Conservation (phyloP, 2,329 filamentous ascomycete species). For the Pseudogymnoascus sp. region DNA sequence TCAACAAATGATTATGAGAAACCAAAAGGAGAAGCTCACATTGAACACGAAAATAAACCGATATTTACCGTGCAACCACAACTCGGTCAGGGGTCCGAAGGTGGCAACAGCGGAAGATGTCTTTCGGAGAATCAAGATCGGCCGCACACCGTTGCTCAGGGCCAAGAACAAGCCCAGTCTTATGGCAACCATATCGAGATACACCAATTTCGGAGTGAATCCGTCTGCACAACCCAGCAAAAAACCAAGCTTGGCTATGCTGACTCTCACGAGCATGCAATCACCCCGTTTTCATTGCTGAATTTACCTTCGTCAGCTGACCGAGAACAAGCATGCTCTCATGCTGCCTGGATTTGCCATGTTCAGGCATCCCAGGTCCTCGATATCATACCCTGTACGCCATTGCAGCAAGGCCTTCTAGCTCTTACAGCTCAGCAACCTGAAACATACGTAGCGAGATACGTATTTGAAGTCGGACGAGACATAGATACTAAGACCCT, state of each 20-base stretch:
- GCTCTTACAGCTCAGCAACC: constrained; percentile 25
- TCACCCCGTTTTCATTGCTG: not conserved
- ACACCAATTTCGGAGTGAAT: not conserved
- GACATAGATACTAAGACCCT: constrained; percentile 6
- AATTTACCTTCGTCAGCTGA: not conserved
- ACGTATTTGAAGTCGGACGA: constrained; percentile 8
- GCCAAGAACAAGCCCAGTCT: not conserved
- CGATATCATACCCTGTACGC: constrained; percentile 32
- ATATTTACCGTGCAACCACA: not conserved
- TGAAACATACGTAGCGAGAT: constrained; percentile 29
- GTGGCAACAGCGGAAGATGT: not conserved
- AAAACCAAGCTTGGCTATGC: not conserved
- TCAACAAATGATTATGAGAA: not conserved
- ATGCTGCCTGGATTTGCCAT: constrained; percentile 2
- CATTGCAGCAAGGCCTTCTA: constrained; percentile 31
- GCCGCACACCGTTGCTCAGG: not conserved
- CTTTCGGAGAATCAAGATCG: not conserved
- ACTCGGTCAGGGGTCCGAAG: not conserved
- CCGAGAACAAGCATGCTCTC: not conserved
- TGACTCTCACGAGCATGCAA: not conserved
- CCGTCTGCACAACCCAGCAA: not conserved
- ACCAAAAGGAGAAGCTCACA: not conserved
- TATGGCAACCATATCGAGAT: not conserved
- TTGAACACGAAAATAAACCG: not conserved
- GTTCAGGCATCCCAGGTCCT: not conserved